Evolutionary conservation across 2,329 filamentous ascomycete species (phyloP).

Genomic region (Xylaria sp.): DNA sequence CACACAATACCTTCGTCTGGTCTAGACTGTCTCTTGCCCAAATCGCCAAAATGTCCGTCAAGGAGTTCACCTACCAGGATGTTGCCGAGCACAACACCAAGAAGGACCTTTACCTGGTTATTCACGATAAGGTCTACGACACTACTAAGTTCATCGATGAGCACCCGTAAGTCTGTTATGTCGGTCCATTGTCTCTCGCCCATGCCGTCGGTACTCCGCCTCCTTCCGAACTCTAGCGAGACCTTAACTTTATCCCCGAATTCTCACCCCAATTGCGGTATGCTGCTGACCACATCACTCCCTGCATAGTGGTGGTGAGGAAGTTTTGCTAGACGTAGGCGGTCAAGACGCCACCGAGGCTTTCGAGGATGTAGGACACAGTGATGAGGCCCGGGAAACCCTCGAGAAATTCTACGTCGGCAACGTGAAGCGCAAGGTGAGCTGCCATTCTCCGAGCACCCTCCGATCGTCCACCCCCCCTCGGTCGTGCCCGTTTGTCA

Average conservation of each 20-base stretch:
- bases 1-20: conserved; percentile 2
- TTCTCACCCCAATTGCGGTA: not conserved
- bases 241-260: not conserved
- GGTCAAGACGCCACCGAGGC: conserved; percentile 97
- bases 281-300: conserved; percentile 44
- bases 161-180: conserved; percentile 76
- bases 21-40: conserved; percentile 14
- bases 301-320: conserved; percentile 85
- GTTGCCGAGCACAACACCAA: conserved; percentile 88
- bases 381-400: conserved; percentile 96
- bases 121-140: conserved; percentile 98
- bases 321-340: conserved; percentile 94
- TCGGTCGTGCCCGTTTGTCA: not conserved
- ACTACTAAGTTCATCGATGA: conserved; percentile 90
- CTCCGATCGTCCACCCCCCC: conserved; percentile 8
- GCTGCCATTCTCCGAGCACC: conserved; percentile 47
- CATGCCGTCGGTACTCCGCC: conserved; percentile 1
- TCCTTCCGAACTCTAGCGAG: not conserved
- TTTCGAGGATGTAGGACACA: conserved; percentile 99
- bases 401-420: conserved; percentile 81
- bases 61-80: conserved; percentile 80
- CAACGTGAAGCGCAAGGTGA: conserved; percentile 81
- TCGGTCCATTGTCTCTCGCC: conserved; percentile 22
- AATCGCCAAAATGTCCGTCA: conserved; percentile 54
- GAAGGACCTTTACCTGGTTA: conserved; percentile 91